Evolutionary conservation across 805 yeast species (phyloP), one percentile per base, ranked within the genome.

Genomic region (Wickerhamiella nectarea): DNA sequence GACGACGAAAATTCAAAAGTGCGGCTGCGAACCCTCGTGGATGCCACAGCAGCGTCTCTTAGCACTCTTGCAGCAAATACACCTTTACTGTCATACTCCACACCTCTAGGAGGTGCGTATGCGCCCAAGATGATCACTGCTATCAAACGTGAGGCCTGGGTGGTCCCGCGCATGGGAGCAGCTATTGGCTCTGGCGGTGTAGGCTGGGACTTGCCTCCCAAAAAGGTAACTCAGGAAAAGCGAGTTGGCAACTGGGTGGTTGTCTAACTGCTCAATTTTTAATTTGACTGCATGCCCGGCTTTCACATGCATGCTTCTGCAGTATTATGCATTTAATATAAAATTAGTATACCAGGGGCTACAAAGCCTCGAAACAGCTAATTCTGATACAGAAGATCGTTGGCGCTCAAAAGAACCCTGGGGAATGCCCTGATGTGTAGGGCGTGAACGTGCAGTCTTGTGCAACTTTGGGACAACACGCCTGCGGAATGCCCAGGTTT

Each of bases 201-300:
- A 21, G 95, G 95, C 7, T 89, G 95, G 94, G 95, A 89, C 53
- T 62, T 89, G 41, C 94, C 91, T 6, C 81, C 78, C 2, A 66
- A 79, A 21, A 79, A 84, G 57, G 91, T 86, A 2, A 66, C 66
- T 1, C 95, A 89, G 58, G 69, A 66, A 47, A 82, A 79, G 56
- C 59, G 66, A 6, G 62, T 70, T 28, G 91, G 93, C 0, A 66
- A 65, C 22, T 89, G 96, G 96, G 64, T 29, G n/a, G n/a, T n/a
- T n/a, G n/a, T n/a, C n/a, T n/a, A n/a, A n/a, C n/a, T n/a, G n/a
- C n/a, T n/a, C n/a, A n/a, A n/a, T n/a, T n/a, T 17, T 31, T 40
- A 7, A 15, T 33, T 21, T 36, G 7, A 35, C 12, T 25, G 12
- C 12, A 10, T 25, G n/a, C n/a, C n/a, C n/a, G n/a, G n/a, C n/a